Evolutionary conservation across 768 basidiomycete species (phyloP).

Genomic region (Hygrocybe coccinea): DNA sequence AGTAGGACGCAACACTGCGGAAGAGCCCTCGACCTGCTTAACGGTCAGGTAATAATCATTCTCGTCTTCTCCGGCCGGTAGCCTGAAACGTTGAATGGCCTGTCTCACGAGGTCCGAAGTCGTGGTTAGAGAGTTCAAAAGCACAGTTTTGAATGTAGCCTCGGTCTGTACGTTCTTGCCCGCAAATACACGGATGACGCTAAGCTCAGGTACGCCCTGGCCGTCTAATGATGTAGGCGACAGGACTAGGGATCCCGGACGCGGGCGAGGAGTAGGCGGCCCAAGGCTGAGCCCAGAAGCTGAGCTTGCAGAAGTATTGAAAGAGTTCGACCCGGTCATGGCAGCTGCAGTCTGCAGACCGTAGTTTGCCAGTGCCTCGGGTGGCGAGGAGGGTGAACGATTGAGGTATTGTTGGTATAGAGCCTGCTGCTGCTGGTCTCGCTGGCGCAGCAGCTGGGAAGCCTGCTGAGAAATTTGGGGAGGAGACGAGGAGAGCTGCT

Average conservation of each 20-base stretch:
- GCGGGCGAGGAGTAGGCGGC: conserved; percentile 50
- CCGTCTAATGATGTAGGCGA: conserved; percentile 56
- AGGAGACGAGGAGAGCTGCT: conserved; percentile 19
- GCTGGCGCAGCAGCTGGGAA: conserved; percentile 66
- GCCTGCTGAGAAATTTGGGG: conserved; percentile 59
- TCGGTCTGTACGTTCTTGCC: conserved; percentile 88
- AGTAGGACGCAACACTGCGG: conserved; percentile 60
- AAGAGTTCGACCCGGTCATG: conserved; percentile 39
- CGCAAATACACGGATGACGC: conserved; percentile 93
- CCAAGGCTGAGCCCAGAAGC: conserved; percentile 47
- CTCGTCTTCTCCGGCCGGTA: conserved; percentile 57
- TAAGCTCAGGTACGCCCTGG: conserved; percentile 74
- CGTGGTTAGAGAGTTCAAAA: conserved; percentile 83
- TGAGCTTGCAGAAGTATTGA: conserved; percentile 36
- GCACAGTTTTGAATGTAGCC: conserved; percentile 96
- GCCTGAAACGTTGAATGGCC: conserved; percentile 89
- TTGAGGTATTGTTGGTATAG: conserved; percentile 88
- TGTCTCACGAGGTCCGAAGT: conserved; percentile 82
- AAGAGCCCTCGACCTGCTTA: conserved; percentile 87
- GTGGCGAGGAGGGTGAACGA: conserved; percentile 73
- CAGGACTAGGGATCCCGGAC: conserved; percentile 75
- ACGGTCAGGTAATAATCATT: conserved; percentile 84
- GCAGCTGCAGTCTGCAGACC: conserved; percentile 73
- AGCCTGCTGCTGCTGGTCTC: conserved; percentile 84
- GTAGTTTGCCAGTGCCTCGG: conserved; percentile 69